Conservation (phyloP, 257 asterid species). For the Gynochthodes officinalis region DNA sequence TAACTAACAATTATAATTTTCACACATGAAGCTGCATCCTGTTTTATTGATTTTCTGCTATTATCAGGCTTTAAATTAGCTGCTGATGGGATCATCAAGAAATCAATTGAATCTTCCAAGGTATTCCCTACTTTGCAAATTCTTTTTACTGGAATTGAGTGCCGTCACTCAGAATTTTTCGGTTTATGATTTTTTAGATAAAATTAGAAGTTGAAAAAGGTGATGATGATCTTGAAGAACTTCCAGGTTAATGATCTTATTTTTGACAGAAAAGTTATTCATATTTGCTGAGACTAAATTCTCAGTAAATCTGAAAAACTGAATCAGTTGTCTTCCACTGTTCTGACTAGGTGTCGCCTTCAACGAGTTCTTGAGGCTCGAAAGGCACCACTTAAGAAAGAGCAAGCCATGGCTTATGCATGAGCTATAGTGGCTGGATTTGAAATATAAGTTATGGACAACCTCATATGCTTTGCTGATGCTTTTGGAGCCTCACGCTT, state of each 20-base stretch:
- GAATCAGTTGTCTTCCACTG: slow-evolving; percentile 13
- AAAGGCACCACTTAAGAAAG: slow-evolving; percentile 69
- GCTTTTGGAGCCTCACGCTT: slow-evolving; percentile 81
- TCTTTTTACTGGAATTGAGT: background rate
- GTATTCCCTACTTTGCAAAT: slow-evolving; percentile 26
- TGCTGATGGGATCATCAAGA: slow-evolving; percentile 49
- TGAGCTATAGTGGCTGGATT: slow-evolving; percentile 92
- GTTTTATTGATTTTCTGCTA: slow-evolving; percentile 17
- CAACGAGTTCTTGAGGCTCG: slow-evolving; percentile 73
- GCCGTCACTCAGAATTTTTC: background rate
- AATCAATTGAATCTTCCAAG: slow-evolving; percentile 38
- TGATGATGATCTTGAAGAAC: slow-evolving; percentile 50
- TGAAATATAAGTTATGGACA: slow-evolving; percentile 62
- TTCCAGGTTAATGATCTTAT: slow-evolving; percentile 52
- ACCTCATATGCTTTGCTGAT: slow-evolving; percentile 73
- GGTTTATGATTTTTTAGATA: slow-evolving; percentile 28
- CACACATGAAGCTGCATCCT: slow-evolving; percentile 3
- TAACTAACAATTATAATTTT: background rate
- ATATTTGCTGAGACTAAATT: background rate
- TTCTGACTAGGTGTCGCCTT: slow-evolving; percentile 51
- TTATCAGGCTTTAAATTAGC: slow-evolving; percentile 35
- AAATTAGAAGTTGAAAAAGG: slow-evolving; percentile 43
- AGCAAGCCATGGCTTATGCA: slow-evolving; percentile 92
- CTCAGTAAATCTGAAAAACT: slow-evolving; percentile 1
- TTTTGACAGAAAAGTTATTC: background rate